phyloP scores from a whole-genome alignment of 768 basidiomycete species.

The Suillus luteus region DNA sequence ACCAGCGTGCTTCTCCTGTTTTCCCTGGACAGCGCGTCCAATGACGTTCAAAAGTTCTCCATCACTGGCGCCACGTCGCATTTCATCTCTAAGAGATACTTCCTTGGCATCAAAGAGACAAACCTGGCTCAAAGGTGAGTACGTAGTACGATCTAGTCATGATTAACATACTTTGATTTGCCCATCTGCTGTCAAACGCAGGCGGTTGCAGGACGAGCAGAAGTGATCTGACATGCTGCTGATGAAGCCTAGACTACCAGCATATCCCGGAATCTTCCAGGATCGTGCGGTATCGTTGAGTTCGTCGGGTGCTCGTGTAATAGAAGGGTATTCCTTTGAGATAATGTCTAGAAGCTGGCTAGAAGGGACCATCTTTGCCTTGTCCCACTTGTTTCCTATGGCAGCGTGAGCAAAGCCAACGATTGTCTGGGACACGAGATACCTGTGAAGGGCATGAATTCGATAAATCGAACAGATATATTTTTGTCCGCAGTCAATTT shows the following conservation, averaged over 20 bases:
- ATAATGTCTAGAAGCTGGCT: conserved; percentile 59
- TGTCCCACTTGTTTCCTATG: conserved; percentile 84
- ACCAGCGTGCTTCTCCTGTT: conserved; percentile 81
- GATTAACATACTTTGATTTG: conserved; percentile 69
- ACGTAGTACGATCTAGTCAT: background rate
- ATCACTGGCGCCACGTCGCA: conserved; percentile 68
- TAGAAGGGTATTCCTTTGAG: conserved; percentile 44
- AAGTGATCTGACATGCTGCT: conserved; percentile 95
- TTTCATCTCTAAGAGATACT: conserved; percentile 74
- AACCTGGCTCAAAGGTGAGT: conserved; percentile 49
- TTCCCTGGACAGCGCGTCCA: conserved; percentile 62
- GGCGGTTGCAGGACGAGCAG: conserved; percentile 80
- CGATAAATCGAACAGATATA: conserved; percentile 83
- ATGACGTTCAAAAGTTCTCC: conserved; percentile 61
- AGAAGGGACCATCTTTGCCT: conserved; percentile 80
- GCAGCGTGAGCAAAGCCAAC: conserved; percentile 12
- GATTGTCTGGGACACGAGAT: conserved; percentile 16
- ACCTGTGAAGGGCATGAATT: conserved; percentile 95
- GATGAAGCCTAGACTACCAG: conserved; percentile 82
- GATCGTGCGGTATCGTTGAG: conserved; percentile 81
- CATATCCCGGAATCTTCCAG: conserved; percentile 71
- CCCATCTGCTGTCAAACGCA: conserved; percentile 87
- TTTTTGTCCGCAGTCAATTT: conserved; percentile 65
- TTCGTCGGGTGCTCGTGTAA: conserved; percentile 64
- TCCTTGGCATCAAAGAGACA: conserved; percentile 87